Evolutionary conservation across 2,329 filamentous ascomycete species (phyloP), one percentile per base, ranked within the genome.

Genomic region (Penicillium sp.): DNA sequence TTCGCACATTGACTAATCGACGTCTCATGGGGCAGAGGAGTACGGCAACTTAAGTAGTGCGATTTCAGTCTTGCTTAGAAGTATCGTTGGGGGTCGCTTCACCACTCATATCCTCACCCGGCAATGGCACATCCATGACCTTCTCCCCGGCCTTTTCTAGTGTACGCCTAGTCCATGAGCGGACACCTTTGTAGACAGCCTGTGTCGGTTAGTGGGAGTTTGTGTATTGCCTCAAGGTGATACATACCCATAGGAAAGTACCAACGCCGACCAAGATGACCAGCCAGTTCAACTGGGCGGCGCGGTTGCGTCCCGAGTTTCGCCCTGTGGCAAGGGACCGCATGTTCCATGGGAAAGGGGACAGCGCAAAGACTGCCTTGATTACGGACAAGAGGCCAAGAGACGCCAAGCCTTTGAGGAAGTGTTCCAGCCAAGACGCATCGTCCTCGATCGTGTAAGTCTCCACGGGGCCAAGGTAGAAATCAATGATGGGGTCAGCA

Each of bases 11-110:
- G 92, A 96, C 92, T 94, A 87, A 92, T 94, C 87, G 88, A 86
- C 90, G 92, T 85, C 85, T 86, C 87, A 93, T 84, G 84, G 89
- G 83, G 79, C 52, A 54, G 52, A 84, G 81, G 80, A 81, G 86
- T 83, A 84, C 92, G 91, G 84, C 90, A 96, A 94, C 92, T 96
- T 89, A 96, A 88, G 89, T 90, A 88, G 89, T 93, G 91, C 91
- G 89, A 56, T 45, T 52, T 65, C 55, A 71, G 27, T 70, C 57
- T 40, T 69, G 61, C 49, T 73, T 66, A 36, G 63, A 63, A 54
- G 54, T 54, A 52, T 8, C 54, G 55, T 49, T 83, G 45, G 21
- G n/a, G 14, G 32, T 21, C 18, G 16, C 81, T 18, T 85, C 83
- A 43, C 84, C 83, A 38, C 84, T 83, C 45, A 82, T 81, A 49